These are phyloP conservation scores for Elymus sibiricus DNA, from an alignment of 176 grass and related monocot species.

Conservation along the genomic window DNA sequence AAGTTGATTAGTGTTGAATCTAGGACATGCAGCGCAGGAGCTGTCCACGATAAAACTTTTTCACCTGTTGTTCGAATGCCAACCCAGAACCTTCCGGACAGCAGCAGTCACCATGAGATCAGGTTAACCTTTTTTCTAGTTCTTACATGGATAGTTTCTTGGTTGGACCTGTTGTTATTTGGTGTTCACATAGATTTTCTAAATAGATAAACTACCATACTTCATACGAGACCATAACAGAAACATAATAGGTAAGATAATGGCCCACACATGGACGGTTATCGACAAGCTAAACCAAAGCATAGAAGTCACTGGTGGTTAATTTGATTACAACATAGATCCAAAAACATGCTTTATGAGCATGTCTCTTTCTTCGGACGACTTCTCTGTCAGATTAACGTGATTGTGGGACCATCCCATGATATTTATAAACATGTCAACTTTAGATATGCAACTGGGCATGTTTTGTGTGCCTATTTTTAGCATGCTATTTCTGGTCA, in stretches of 20 bases:
- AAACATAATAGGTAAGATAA: not conserved
- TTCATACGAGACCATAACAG: not conserved
- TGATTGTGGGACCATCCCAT: not conserved
- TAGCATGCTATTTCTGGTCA: not conserved
- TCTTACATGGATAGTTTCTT: conserved; percentile 5
- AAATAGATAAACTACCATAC: not conserved
- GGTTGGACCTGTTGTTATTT: conserved; percentile 16
- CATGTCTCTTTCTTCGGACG: not conserved
- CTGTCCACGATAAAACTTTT: conserved; percentile 30
- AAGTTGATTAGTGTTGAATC: conserved; percentile 51
- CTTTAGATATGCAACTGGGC: not conserved
- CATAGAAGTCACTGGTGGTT: not conserved
- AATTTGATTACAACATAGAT: conserved; percentile 27
- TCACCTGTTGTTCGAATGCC: conserved; percentile 31
- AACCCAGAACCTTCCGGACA: conserved; percentile 34
- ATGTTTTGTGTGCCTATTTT: not conserved
- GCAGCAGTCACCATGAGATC: conserved; percentile 36
- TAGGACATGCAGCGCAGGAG: conserved; percentile 36
- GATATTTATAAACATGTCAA: conserved; percentile 2
- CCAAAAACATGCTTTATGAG: not conserved
- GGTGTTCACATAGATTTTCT: not conserved
- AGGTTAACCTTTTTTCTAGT: conserved; percentile 32
- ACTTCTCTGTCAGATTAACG: not conserved
- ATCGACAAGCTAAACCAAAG: not conserved
- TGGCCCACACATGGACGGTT: not conserved